Evolutionary conservation across 768 basidiomycete genomes (phyloP), one percentile per base, ranked within the genome.

Genomic region (Coprinopsis marcescibilis): DNA sequence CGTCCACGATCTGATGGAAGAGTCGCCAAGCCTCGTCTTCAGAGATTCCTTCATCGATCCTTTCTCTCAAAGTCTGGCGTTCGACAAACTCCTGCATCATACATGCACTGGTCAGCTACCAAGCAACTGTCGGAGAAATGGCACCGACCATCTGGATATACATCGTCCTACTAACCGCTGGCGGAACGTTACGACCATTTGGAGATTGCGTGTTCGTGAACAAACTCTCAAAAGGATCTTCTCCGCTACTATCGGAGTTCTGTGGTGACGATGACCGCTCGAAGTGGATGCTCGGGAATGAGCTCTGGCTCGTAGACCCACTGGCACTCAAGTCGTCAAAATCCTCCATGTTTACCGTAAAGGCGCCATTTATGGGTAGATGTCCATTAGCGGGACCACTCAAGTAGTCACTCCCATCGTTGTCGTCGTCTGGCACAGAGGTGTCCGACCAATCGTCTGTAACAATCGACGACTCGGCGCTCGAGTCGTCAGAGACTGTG

Each of bases 71-170:
- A 0, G 93, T 97, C 66, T 95, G 91, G 19, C 86, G 76, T 61
- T 92, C 90, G 7, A 92, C 90, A 55, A 88, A 93, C 65, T 92
- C 90, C 87, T 90, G 3, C 29, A 30, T 41, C 17, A 34, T 25
- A 19, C 24, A 45, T n/a, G 44, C 43, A 19, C 11, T 26, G 1
- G 21, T 21, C 3, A 15, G 45, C 24, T 35, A 10, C 14, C 11
- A 7, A 32, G 34, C 35, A 27, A 17, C 38, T 8, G 20, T 14
- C 17, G 24, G 13, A 14, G 38, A 26, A 15, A 21, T n/a, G n/a
- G 4, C n/a, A 41, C 70, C 26, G 30, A 86, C 89, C 93, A 97
- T 97, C 62, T 95, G 91, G 44, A 97, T 97, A 58, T 95, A 97
- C 15, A 96, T 67, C 6, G 85, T 90, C 49, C 87, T 62, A 14